Percentiles rank a stretch among this genome's conserved stretches.
Evolutionary conservation across 495 filamentous ascomycete genomes (phyloP).

Genomic region (Aspergillus coremiiformis): DNA sequence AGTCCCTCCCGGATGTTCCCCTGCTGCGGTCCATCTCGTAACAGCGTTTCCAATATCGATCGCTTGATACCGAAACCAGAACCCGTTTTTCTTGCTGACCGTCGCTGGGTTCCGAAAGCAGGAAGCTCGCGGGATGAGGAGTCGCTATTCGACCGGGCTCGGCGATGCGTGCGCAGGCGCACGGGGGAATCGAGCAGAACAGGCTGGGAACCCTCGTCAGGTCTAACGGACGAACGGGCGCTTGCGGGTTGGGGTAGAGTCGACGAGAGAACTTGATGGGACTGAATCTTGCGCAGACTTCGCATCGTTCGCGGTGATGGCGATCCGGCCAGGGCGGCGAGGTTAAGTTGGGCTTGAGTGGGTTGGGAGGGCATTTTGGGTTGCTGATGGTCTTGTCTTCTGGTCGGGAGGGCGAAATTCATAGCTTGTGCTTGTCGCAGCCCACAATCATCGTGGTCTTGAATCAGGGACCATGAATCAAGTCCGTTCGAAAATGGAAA

Average conservation of each 20-base stretch:
- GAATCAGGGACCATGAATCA: not conserved
- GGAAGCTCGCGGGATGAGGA: slow-evolving; percentile 40
- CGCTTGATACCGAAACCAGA: slow-evolving; percentile 51
- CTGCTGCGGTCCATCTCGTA: slow-evolving; percentile 65
- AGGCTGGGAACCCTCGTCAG: slow-evolving; percentile 14
- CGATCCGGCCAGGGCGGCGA: slow-evolving; percentile 31
- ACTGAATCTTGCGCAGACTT: slow-evolving; percentile 46
- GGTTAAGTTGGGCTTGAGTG: slow-evolving; percentile 19
- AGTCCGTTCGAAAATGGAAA: too few relatives aligned
- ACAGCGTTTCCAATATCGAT: slow-evolving; percentile 53
- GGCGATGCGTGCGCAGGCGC: slow-evolving; percentile 40
- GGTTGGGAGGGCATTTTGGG: slow-evolving; percentile 15
- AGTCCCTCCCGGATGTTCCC: slow-evolving; percentile 60
- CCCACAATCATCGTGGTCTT: slow-evolving; percentile 11
- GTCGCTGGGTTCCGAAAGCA: slow-evolving; percentile 36
- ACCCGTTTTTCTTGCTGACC: slow-evolving; percentile 47
- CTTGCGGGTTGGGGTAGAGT: slow-evolving; percentile 32
- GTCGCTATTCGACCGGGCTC: slow-evolving; percentile 70
- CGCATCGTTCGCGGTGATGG: slow-evolving; percentile 43
- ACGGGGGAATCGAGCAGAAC: slow-evolving; percentile 18
- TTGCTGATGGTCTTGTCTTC: not conserved
- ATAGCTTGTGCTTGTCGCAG: not conserved
- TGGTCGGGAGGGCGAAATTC: slow-evolving; percentile 1
- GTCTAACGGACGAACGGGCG: slow-evolving; percentile 21
- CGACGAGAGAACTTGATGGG: slow-evolving; percentile 43